Conservation (phyloP, 352 stramenopile genomes). For the Phytopythium oedochilum region DNA sequence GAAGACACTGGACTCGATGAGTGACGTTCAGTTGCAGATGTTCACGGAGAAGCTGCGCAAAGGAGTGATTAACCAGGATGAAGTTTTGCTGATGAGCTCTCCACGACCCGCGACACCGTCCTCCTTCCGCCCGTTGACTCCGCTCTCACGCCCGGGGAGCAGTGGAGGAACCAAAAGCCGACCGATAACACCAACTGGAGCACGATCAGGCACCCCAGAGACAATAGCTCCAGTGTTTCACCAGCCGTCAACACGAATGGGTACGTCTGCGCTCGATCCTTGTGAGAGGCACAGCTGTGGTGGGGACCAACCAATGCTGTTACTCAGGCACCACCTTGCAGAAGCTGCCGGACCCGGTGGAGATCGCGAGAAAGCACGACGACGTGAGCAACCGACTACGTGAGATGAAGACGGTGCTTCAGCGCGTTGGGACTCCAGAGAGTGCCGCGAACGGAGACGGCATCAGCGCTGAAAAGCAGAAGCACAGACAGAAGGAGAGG, state of each 20-base stretch:
- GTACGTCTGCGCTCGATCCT: constrained; percentile 13
- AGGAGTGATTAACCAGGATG: constrained; percentile 30
- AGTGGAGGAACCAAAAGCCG: background rate
- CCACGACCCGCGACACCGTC: constrained; percentile 33
- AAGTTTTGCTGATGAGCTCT: constrained; percentile 17
- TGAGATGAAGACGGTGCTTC: constrained; percentile 54
- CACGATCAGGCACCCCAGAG: constrained; percentile 28
- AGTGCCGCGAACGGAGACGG: background rate
- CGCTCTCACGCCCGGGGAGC: constrained; percentile 2
- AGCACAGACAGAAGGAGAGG: background rate
- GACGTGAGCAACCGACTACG: constrained; percentile 47
- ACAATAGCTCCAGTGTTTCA: constrained; percentile 39
- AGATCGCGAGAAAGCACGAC: constrained; percentile 45
- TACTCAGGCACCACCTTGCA: constrained; percentile 31
- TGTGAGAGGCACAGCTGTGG: too few relatives aligned
- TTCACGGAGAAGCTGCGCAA: constrained; percentile 39
- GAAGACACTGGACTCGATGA: constrained; percentile 60
- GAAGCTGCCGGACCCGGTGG: constrained; percentile 36
- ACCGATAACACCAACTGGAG: constrained; percentile 17
- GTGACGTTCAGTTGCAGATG: constrained; percentile 35
- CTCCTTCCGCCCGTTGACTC: constrained; percentile 17
- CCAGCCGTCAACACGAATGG: constrained; percentile 36
- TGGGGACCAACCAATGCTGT: too few relatives aligned
- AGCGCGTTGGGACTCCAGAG: constrained; percentile 20
- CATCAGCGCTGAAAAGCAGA: constrained; percentile 2